Percentiles rank a stretch among this genome's conserved stretches.
These are phyloP conservation scores for Saprolegnia diclina DNA, from an alignment of 352 stramenopile species.

Conservation along the genomic window DNA sequence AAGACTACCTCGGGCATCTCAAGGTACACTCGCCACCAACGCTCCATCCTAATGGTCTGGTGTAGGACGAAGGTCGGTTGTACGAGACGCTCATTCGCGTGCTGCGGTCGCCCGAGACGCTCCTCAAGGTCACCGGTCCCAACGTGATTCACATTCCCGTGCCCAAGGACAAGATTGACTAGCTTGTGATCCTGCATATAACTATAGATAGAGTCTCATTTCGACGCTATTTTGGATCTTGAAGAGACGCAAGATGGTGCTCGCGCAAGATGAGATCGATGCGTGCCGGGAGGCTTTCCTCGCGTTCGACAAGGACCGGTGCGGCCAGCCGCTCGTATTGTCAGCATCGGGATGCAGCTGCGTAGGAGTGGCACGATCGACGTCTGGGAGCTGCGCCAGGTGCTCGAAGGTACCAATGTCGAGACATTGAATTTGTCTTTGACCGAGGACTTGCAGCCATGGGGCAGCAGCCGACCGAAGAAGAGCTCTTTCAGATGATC, in stretches of 20 bases:
- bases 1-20: conserved; percentile 82
- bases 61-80: conserved; percentile 70
- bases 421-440: background rate
- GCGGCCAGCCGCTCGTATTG: background rate
- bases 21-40: too few relatives aligned
- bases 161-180: conserved; percentile 81
- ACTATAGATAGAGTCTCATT: background rate
- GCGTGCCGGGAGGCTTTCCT: conserved; percentile 95
- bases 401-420: conserved; percentile 81
- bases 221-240: background rate
- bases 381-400: conserved; percentile 88
- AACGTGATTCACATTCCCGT: conserved; percentile 83
- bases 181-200: background rate
- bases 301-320: conserved; percentile 95
- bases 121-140: conserved; percentile 75
- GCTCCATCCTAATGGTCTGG: too few relatives aligned
- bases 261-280: conserved; percentile 95
- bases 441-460: conserved; percentile 2
- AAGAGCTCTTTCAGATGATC: conserved; percentile 98
- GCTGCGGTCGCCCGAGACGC: conserved; percentile 73
- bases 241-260: conserved; percentile 44
- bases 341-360: background rate
- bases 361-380: conserved; percentile 91
- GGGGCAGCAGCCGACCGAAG: conserved; percentile 89
- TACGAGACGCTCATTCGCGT: conserved; percentile 84